phyloP scores from a whole-genome alignment of 2,329 filamentous ascomycete genomes.

The Chaetoscypha palmicola region DNA sequence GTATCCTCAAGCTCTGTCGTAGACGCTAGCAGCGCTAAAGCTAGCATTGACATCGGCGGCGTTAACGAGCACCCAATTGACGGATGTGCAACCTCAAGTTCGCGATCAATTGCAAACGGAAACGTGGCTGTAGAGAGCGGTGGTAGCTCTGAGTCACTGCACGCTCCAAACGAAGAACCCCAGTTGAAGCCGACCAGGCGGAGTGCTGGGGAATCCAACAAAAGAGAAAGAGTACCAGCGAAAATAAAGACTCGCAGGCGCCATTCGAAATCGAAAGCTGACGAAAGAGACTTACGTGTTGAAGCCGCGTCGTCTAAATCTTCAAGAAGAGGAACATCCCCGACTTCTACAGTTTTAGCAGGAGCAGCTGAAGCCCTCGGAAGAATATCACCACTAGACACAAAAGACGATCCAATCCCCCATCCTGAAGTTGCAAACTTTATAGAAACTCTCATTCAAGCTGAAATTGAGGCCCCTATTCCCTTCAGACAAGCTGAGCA shows the following conservation, averaged over 20 bases:
- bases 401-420: too few species aligned
- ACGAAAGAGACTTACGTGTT: slow-evolving; percentile 5
- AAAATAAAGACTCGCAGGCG: slow-evolving; percentile 28
- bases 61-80: too few species aligned
- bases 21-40: too few species aligned
- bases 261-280: slow-evolving; percentile 16
- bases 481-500: background rate
- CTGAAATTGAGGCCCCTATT: background rate
- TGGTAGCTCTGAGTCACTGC: slow-evolving; percentile 16
- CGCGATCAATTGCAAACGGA: too few species aligned
- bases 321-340: slow-evolving; percentile 9
- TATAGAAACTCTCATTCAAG: background rate
- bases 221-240: slow-evolving; percentile 26
- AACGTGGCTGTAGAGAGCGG: slow-evolving; percentile 13
- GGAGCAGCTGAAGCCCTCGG: slow-evolving; percentile 15
- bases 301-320: slow-evolving; percentile 1
- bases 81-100: too few species aligned
- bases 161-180: too few species aligned
- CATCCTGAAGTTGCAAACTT: too few species aligned
- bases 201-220: slow-evolving; percentile 15
- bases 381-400: background rate
- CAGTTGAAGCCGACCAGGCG: too few species aligned
- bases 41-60: too few species aligned
- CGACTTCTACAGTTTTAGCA: slow-evolving; percentile 13
- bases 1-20: too few species aligned